Evolutionary conservation across 331 rosid species (phyloP).

Genomic region (Acacia concinna): DNA sequence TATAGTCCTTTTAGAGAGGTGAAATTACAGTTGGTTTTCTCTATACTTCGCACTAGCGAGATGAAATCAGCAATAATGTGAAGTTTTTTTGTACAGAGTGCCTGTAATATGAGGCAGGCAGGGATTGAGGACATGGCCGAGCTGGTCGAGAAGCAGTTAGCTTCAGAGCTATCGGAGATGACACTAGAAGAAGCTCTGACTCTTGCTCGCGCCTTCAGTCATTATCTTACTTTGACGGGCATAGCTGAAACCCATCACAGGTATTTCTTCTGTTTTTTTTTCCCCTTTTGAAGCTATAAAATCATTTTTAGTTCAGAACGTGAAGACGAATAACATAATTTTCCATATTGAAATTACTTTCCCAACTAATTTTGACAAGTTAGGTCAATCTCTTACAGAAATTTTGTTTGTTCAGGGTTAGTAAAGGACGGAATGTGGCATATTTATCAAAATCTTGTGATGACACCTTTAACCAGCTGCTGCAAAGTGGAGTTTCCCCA

Average conservation of each 20-base stretch:
- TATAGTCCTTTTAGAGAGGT: not conserved
- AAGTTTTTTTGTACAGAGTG: slow-evolving; percentile 56
- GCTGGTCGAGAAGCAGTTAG: slow-evolving; percentile 81
- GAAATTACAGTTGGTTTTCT: not conserved
- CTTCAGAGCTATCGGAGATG: slow-evolving; percentile 83
- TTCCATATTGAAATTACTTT: not conserved
- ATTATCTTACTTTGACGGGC: slow-evolving; percentile 85
- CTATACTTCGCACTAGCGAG: slow-evolving; percentile 7
- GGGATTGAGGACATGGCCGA: slow-evolving; percentile 79
- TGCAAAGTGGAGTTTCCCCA: slow-evolving; percentile 75
- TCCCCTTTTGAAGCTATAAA: not conserved
- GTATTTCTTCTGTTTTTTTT: slow-evolving; percentile 37
- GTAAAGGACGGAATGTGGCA: slow-evolving; percentile 61
- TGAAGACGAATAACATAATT: not conserved
- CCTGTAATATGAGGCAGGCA: slow-evolving; percentile 81
- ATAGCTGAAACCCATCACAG: slow-evolving; percentile 96
- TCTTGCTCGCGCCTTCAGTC: slow-evolving; percentile 91
- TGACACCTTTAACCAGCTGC: slow-evolving; percentile 73
- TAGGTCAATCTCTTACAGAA: not conserved
- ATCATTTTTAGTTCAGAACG: slow-evolving; percentile 20
- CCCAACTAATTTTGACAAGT: not conserved
- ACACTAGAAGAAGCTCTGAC: slow-evolving; percentile 80
- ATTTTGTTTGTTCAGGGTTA: slow-evolving; percentile 61
- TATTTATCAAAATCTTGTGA: slow-evolving; percentile 79
- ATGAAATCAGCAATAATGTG: slow-evolving; percentile 21